Evolutionary conservation across 768 basidiomycete species (phyloP), one percentile per base, ranked within the genome.

Genomic region (Gloeopeniophorella convolvens): DNA sequence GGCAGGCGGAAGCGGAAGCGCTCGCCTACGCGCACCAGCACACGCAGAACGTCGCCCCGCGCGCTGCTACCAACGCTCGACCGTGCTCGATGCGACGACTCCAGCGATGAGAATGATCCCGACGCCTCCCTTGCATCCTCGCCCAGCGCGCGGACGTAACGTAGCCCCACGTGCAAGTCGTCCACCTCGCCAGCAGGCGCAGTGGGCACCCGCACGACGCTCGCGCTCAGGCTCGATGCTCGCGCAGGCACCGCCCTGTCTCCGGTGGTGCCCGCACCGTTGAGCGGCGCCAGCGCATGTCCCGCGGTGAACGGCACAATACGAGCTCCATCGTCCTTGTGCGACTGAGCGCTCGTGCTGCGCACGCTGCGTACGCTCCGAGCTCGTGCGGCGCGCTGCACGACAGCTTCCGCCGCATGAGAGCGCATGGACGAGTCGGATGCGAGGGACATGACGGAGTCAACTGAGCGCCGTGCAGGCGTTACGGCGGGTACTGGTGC

Each of bases 261-360:
- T 31, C 24, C 13, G 34, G n/a, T n/a, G n/a, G n/a, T n/a, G n/a
- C n/a, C 15, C 12, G 15, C 9, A 4, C 43, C 50, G 4, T 51
- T 41, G 56, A 74, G 71, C 20, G 83, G 81, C 1, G 78, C 71
- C 16, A 84, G 83, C 21, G 84, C 82, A 16, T 82, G 79, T 16
- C 75, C 73, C 13, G 81, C 79, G 54, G 80, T 85, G 61, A 89
- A 87, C 23, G 82, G 85, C 28, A 86, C 82, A 26, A 88, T 65
- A 27, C 83, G 76, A 28, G 85, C 82, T 12, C 76, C 62, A 31
- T 57, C 60, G 12, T 39, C 56, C 56, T 57, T 9, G 60, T 62
- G 31, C 39, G 52, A 60, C 59, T 70, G 59, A 59, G 67, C 66
- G 55, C 65, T 65, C 5, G 63, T 68, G 43, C 73, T 75, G 21